A percentile compares a stretch with the other conserved stretches of the same genome.
Conservation (phyloP, 179 eudicot genomes). For the Vitellaria paradoxa region DNA sequence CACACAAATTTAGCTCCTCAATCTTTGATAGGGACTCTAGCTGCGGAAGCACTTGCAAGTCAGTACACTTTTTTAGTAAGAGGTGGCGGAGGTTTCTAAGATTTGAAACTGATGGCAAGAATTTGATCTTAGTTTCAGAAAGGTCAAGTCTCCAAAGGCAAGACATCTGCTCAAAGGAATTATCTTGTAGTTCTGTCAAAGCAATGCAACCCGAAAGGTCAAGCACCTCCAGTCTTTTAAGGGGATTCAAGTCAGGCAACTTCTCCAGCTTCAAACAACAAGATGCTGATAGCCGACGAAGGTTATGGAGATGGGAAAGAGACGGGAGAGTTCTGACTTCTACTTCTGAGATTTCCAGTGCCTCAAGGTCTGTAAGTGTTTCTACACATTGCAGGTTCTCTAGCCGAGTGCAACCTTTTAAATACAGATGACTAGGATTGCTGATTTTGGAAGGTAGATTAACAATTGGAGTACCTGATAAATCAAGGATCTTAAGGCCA, state of each 20-base stretch:
- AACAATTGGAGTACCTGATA: conserved; percentile 15
- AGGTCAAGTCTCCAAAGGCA: conserved; percentile 18
- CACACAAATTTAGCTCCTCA: conserved; percentile 19
- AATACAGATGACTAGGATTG: conserved; percentile 16
- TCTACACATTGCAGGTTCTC: background rate
- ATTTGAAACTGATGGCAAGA: conserved; percentile 18
- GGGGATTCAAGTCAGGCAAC: conserved; percentile 15
- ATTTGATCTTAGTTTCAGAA: conserved; percentile 18
- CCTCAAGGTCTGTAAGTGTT: conserved; percentile 10
- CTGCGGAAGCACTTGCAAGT: background rate
- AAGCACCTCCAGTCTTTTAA: conserved; percentile 18
- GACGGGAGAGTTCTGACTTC: conserved; percentile 14
- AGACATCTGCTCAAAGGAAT: conserved; percentile 18
- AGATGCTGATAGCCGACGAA: conserved; percentile 14
- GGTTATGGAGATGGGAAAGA: conserved; percentile 16
- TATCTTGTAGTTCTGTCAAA: conserved; percentile 12
- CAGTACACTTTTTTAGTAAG: conserved; percentile 12
- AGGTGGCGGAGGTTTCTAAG: conserved; percentile 23
- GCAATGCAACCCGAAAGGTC: conserved; percentile 18
- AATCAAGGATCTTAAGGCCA: conserved; percentile 16
- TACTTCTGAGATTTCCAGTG: conserved; percentile 25
- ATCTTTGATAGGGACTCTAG: conserved; percentile 9
- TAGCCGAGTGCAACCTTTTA: conserved; percentile 7
- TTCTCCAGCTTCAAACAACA: background rate
- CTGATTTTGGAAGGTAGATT: conserved; percentile 10